Base-by-base conservation (phyloP, 495 filamentous ascomycete genomes). In the Cetradonia linearis region DNA sequence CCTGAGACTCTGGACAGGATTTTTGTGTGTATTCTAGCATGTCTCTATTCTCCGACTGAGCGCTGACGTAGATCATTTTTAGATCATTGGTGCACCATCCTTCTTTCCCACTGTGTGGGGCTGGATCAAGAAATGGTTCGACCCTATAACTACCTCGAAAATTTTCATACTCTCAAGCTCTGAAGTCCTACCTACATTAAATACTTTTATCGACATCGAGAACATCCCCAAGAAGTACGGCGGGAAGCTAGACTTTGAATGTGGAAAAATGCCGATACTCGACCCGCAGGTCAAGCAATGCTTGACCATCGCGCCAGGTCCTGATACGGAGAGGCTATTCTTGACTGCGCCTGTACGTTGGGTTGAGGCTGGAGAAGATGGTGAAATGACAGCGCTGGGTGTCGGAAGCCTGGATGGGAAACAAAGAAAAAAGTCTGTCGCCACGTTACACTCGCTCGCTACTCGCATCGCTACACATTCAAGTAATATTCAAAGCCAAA, bases 51-150 rank as follows among this genome's bases (percentile, higher is more conserved):
- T 25, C 44, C 18, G 30, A 53, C 0, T 2, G 18, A 6, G 34
- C 47, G 25, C 18, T 58, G n/a, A 38, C 25, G 1, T 23, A 28
- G 40, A 14, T 6, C 49, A 13, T 6, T 59, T 64, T 34, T 67
- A 88, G 80, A 88, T 96, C 67, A 87, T 96, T 62, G 89, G 89
- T 49, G 91, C 91, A 1, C 91, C 91, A 5, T 77, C 82, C 47
- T 96, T 94, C 78, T 96, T 96, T 74, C 87, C 87, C 33, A 94
- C 90, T 13, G 88, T 96, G 55, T 95, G 91, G 91, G 81, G 86
- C 63, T 95, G 91, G 91, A 86, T 94, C 72, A 94, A 95, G 76
- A 83, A 85, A 68, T 96, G 91, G 91, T 95, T 95, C 69, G 91
- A 96, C 73, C 91, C 91, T 30, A 86, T 86, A 60, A 96, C 91